Evolutionary conservation across 139 green algal species (phyloP), one percentile per base, ranked within the genome.

Genomic region (Chlorella sp.): DNA sequence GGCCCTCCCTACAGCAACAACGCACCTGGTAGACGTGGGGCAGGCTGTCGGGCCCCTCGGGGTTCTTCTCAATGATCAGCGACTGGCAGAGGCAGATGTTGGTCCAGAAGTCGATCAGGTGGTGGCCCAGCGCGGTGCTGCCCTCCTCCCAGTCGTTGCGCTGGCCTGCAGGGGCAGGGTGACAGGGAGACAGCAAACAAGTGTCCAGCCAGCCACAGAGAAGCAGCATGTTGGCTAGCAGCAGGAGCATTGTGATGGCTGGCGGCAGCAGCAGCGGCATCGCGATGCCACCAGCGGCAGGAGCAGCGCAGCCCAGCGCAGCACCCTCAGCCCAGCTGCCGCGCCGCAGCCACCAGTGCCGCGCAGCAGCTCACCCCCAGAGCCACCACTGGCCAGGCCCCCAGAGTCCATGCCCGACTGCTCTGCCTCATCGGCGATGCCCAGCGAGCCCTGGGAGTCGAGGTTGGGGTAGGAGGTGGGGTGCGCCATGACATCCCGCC

Each of bases 71-170:
- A 41, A 94, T 68, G 57, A 95, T 95, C 32, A 95, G 86, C 28
- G 86, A 92, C 82, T 95, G 92, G 80, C 92, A 95, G 16, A 95
- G 39, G 82, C 92, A 95, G 28, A 95, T 74, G 67, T 91, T 93
- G 51, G 86, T 91, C 83, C 88, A 95, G 68, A 95, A 94, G 84
- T 95, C 92, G 39, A 93, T 30, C 74, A 94, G 55, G 44, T 93
- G 89, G 64, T 90, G 80, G 38, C 89, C 89, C 51, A 93, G 51
- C 34, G 85, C 51, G 13, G 70, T 73, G 69, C 44, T 86, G 69
- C 57, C 83, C 63, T 78, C 63, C 26, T 78, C 83, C 57, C 67
- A 74, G 57, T 74, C 82, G 80, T 63, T 44, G 64, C 63, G 36
- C 68, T 68, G 47, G 47, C 30, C 74, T 80, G 74, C 51, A 80